Percentiles rank a stretch among this genome's conserved stretches.
Evolutionary conservation across 2,329 filamentous ascomycete species (phyloP).

Genomic region (Colletotrichum eleusines): DNA sequence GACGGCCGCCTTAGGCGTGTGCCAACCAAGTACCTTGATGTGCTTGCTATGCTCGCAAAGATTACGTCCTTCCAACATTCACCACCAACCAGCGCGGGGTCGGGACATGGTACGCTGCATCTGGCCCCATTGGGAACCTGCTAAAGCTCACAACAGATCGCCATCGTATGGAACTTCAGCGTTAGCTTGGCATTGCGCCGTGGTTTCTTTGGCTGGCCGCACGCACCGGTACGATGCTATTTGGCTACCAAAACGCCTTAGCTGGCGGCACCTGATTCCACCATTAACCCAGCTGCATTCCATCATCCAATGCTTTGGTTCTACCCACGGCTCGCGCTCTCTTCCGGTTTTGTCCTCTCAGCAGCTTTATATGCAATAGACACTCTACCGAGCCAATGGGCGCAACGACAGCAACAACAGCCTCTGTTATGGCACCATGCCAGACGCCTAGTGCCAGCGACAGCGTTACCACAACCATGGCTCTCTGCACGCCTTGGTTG

Average conservation of each 20-base stretch:
- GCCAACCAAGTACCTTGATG: slow-evolving; percentile 33
- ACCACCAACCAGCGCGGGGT: slow-evolving; percentile 31
- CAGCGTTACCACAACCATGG: slow-evolving; percentile 1
- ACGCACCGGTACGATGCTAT: slow-evolving; percentile 27
- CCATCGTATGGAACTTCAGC: slow-evolving; percentile 33
- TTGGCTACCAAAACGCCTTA: slow-evolving; percentile 31
- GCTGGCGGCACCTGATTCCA: slow-evolving; percentile 35
- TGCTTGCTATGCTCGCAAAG: slow-evolving; percentile 17
- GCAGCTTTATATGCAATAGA: slow-evolving; percentile 15
- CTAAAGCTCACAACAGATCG: slow-evolving; percentile 35
- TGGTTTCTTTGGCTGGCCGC: slow-evolving; percentile 26
- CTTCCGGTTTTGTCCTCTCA: not conserved
- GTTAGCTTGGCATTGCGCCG: slow-evolving; percentile 26
- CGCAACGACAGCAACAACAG: not conserved
- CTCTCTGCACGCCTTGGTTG: not conserved
- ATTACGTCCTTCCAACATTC: slow-evolving; percentile 24
- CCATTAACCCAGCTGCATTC: slow-evolving; percentile 31
- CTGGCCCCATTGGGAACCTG: slow-evolving; percentile 39
- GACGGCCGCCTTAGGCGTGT: slow-evolving; percentile 22
- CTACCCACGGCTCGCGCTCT: slow-evolving; percentile 6
- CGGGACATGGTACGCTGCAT: slow-evolving; percentile 29
- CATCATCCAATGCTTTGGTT: slow-evolving; percentile 32
- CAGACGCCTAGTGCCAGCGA: slow-evolving; percentile 4
- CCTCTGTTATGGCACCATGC: slow-evolving; percentile 11
- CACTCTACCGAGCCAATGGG: slow-evolving; percentile 10